Base-by-base conservation (phyloP, 306 rosid genomes). In the Casuarina equisetifolia region DNA sequence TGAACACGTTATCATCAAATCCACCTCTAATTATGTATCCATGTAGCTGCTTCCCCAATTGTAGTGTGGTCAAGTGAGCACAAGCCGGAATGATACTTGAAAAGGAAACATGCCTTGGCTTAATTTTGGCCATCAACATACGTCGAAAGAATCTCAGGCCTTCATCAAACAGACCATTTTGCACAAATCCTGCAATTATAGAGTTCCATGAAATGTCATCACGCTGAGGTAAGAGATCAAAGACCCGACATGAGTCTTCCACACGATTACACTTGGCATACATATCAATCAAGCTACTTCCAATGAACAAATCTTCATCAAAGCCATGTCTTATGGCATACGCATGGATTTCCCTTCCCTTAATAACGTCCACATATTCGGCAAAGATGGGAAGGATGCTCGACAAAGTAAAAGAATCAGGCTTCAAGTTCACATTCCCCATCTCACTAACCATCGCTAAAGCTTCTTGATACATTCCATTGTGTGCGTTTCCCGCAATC, bases 61-160 rank as follows among this genome's bases (percentile, higher is more conserved):
- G 90, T 12, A 89, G 83, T 9, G 97, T 82, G 4, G 98, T 92
- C 91, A 90, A 76, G 79, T 92, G 85, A 67, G 98, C 92, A 83
- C 93, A 90, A 72, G 98, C 98, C 4, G 97, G 97, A 82, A 94
- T 86, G 70, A 89, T 88, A 79, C 96, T 90, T 13, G 98, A 88
- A 84, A 92, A 89, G 64, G 97, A 89, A 46, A 89, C 84, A 6
- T 76, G 86, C 83, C 78, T 82, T 3, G 88, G 94, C 82, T 81
- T 90, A 58, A 89, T 79, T 50, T 86, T 86, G 19, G 74, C 90
- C 82, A 45, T 83, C 88, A 90, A 82, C 96, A 92, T 89, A 72
- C 36, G 77, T 70, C 88, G 86, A 62, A 92, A 94, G 76, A 85
- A 82, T 20, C 82, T 72, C 4, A 90, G 83, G 36, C 96, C 96